These are phyloP conservation scores for Fusarium sublunatum DNA, from an alignment of 2,329 filamentous ascomycete species.

Conservation along the genomic window DNA sequence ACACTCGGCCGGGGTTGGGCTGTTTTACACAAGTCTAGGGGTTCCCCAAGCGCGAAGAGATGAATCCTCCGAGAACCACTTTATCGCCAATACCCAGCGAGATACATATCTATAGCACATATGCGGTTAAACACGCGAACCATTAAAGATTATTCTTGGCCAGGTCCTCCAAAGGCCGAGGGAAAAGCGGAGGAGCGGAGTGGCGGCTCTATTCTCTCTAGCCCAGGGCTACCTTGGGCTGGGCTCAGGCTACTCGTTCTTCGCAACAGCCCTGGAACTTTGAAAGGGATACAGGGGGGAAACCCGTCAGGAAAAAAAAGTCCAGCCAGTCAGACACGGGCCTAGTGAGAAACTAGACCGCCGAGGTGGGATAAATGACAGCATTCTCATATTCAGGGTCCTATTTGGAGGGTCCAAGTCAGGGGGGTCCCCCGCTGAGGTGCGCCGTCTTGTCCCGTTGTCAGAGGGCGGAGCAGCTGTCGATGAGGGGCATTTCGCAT, in stretches of 20 bases:
- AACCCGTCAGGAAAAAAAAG: slow-evolving; percentile 6
- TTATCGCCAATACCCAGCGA: slow-evolving; percentile 7
- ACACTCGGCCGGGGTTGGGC: slow-evolving; percentile 13
- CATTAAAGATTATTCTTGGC: background rate
- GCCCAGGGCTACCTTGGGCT: too few relatives aligned
- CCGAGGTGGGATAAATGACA: slow-evolving; percentile 27
- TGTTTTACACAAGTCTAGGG: slow-evolving; percentile 21
- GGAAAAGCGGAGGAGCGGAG: slow-evolving; percentile 16
- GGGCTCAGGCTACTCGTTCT: background rate
- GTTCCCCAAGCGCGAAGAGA: slow-evolving; percentile 5
- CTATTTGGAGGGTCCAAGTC: slow-evolving; percentile 33
- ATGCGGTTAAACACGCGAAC: background rate
- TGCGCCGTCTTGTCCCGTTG: slow-evolving; percentile 14
- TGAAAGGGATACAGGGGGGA: slow-evolving; percentile 11
- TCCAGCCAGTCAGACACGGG: background rate
- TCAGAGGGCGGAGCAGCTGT: slow-evolving; percentile 18
- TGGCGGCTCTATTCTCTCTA: background rate
- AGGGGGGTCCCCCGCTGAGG: slow-evolving; percentile 9
- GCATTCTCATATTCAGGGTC: slow-evolving; percentile 38
- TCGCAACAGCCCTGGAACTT: slow-evolving; percentile 23
- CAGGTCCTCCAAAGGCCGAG: slow-evolving; percentile 2
- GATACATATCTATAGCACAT: slow-evolving; percentile 2
- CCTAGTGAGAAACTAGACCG: slow-evolving; percentile 16
- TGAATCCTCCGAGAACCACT: slow-evolving; percentile 8
- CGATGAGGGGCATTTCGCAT: slow-evolving; percentile 12